Evolutionary conservation across 2,329 filamentous ascomycete genomes (phyloP).

Genomic region (Lecanicillium sp.): DNA sequence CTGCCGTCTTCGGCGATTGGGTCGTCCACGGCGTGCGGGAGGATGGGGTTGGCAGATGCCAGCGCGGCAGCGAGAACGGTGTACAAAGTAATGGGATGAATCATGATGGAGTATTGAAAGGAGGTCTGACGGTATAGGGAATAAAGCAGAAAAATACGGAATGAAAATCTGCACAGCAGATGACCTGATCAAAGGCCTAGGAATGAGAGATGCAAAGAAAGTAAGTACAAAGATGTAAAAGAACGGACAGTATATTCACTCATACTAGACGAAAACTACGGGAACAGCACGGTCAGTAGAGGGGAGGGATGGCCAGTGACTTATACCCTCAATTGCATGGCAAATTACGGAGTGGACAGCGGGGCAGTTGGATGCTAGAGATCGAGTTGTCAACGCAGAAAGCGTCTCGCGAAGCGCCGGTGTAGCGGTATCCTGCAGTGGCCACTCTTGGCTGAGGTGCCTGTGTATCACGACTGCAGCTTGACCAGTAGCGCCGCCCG

Average conservation of each 20-base stretch:
- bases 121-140: constrained; percentile 10
- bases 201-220: constrained; percentile 14
- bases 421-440: background rate
- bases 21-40: constrained; percentile 31
- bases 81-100: background rate
- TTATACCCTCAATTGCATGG: background rate
- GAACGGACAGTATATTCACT: constrained; percentile 2
- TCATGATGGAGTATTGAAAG: constrained; percentile 21
- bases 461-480: background rate
- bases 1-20: constrained; percentile 38
- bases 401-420: constrained; percentile 9
- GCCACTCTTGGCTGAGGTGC: background rate
- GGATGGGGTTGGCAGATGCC: constrained; percentile 22
- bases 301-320: background rate
- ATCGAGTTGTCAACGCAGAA: background rate
- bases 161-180: constrained; percentile 30
- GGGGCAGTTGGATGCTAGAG: background rate
- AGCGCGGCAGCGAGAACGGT: constrained; percentile 20
- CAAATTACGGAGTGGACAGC: background rate
- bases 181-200: constrained; percentile 16
- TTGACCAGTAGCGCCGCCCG: background rate
- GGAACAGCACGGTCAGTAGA: background rate
- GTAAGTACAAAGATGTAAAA: constrained; percentile 16
- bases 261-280: constrained; percentile 9
- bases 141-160: constrained; percentile 17